A percentile compares a stretch with the other conserved stretches of the same genome.
Conservation (phyloP, 805 yeast species). For the Zygosaccharomyces bisporus region DNA sequence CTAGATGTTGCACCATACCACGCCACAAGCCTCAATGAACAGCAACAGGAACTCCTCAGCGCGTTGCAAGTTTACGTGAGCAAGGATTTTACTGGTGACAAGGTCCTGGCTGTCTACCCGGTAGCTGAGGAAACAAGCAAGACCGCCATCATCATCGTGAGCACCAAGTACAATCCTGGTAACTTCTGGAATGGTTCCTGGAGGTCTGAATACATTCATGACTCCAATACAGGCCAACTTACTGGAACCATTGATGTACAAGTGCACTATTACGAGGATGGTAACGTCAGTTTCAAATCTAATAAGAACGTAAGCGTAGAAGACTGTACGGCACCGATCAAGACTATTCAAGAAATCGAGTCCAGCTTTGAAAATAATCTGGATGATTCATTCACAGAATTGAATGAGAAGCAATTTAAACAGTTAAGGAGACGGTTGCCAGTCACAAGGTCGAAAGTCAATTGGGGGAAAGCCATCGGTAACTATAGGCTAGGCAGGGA, state of each 20-base stretch:
- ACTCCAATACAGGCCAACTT: slow-evolving; percentile 35
- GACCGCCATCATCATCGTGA: slow-evolving; percentile 54
- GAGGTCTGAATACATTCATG: slow-evolving; percentile 60
- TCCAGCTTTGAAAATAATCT: slow-evolving; percentile 54
- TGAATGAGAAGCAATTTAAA: slow-evolving; percentile 82
- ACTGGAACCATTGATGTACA: slow-evolving; percentile 60
- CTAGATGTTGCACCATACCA: slow-evolving; percentile 49
- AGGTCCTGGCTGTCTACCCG: slow-evolving; percentile 44
- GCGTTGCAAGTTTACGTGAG: slow-evolving; percentile 46
- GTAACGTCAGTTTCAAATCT: slow-evolving; percentile 77
- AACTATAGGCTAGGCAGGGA: slow-evolving; percentile 84
- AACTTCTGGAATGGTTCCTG: slow-evolving; percentile 91
- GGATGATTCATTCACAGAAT: slow-evolving; percentile 57
- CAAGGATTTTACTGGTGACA: slow-evolving; percentile 64
- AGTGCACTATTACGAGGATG: slow-evolving; percentile 93
- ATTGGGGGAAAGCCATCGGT: slow-evolving; percentile 94
- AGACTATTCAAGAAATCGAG: slow-evolving; percentile 55
- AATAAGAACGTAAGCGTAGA: slow-evolving; percentile 34
- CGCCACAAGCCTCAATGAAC: slow-evolving; percentile 19
- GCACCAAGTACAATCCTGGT: slow-evolving; percentile 64
- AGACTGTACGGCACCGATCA: slow-evolving; percentile 33
- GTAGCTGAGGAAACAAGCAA: slow-evolving; percentile 24
- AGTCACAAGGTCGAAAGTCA: slow-evolving; percentile 82
- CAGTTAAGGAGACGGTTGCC: slow-evolving; percentile 86
- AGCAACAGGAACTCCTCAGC: slow-evolving; percentile 17